Evolutionary conservation across 2,329 filamentous ascomycete genomes (phyloP), one percentile per base, ranked within the genome.

Genomic region (Neocucurbitaria cava): DNA sequence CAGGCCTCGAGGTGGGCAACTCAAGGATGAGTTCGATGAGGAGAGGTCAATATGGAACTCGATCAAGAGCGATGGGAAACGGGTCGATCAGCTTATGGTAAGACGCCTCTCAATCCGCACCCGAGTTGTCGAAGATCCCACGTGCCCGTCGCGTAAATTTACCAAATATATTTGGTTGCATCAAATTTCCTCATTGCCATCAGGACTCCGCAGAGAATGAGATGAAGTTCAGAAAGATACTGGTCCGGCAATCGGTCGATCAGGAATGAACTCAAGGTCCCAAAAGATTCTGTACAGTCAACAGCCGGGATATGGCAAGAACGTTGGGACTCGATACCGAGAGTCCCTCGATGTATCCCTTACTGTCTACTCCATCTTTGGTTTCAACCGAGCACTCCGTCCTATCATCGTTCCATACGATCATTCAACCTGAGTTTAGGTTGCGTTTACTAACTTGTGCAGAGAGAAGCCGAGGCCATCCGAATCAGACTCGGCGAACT

Each of bases 21-120:
- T 74, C 61, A 81, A 81, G 58, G 79, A 82, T 52, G 80, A 82
- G 55, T 76, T 79, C 40, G 80, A 82, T 49, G 80, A 82, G 65
- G 80, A 82, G 65, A 73, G 79, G 28, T 72, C 77, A 15, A 66
- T 83, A 49, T 83, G 81, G 81, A 79, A 77, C 48, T 75, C 78
- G 54, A 79, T 83, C 53, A 75, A 75, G 46, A 71, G 73, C 38
- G 77, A 80, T 58, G 78, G 76, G 5, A 77, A 76, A 45, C 73
- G 78, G 41, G 76, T 81, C 24, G 80, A 82, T 53, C 67, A 64
- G 35, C 76, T 81, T 62, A 76, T 80, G 66, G 80, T 82, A 76
- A 72, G 79, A 67, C 17, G 36, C 44, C 46, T 24, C 20, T 38
- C 35, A n/a, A 9, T 17, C 13, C 23, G 18, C 38, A 40, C 3